Base-by-base conservation (phyloP, 257 asterid genomes). In the Fraxinus quadrangulata region DNA sequence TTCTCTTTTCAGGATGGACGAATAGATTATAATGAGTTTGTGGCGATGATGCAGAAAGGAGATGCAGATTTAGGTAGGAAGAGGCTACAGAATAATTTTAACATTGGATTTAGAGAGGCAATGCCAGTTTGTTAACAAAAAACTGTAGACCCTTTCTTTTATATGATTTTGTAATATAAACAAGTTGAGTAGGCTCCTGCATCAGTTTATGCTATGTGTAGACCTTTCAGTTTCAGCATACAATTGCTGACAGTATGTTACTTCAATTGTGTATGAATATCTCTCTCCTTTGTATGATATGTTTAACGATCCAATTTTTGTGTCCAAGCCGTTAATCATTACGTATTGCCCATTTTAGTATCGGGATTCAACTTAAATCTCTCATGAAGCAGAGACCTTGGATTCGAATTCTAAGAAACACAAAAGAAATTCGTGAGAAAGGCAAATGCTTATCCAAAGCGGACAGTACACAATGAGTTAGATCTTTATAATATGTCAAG, bases 41-140 rank as follows among this genome's bases (percentile, higher is more conserved):
- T 81, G 40, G 89, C 89, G 1, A 83, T 88, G 92, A 88, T 88
- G 92, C 87, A 81, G 39, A 84, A 68, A 78, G 90, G 86, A 36
- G 73, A 81, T 56, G 75, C 80, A 71, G 84, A 86, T 51, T 72
- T 84, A 61, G 86, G 87, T 37, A 83, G 80, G 83, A 88, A 82
- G 77, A 85, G 81, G 80, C 51, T 77, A 63, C 89, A 72, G 28
- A 77, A 28, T 21, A 81, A 87, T 51, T 80, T 85, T 40, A 80
- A 40, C 61, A 65, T 78, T 65, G 86, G 87, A 31, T 83, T 83
- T 61, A 85, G 83, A 54, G 87, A 87, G 75, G 77, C 86, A 61
- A 75, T 70, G 78, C 82, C 84, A 34, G 85, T 77, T 71, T 78
- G 34, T 76, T 87, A 77, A 83, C 79, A 66, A 31, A 34, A 69